Evolutionary conservation across 2,329 filamentous ascomycete species (phyloP).

Genomic region (Anisogramma anomala): DNA sequence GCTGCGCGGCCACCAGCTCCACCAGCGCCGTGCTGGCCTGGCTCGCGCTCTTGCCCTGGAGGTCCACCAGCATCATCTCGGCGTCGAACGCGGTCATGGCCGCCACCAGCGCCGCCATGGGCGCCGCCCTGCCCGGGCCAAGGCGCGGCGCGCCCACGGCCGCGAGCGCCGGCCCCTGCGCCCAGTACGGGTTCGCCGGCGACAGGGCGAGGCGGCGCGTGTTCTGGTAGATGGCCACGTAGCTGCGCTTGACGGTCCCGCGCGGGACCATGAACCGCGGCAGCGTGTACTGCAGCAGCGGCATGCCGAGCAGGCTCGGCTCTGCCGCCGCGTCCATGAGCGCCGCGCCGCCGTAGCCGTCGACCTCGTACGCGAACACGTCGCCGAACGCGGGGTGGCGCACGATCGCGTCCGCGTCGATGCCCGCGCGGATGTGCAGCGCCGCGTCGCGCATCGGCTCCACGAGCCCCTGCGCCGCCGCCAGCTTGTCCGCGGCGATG

Average conservation of each 20-base stretch:
- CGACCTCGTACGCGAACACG: conserved; percentile 70
- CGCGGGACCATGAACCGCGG: conserved; percentile 7
- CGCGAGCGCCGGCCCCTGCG: conserved; percentile 53
- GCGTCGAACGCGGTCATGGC: conserved; percentile 34
- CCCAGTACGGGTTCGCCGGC: conserved; percentile 67
- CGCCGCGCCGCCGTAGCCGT: conserved; percentile 56
- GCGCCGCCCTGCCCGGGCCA: conserved; percentile 47
- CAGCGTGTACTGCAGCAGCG: conserved; percentile 46
- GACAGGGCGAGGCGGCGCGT: conserved; percentile 69
- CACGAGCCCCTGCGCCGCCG: conserved; percentile 31
- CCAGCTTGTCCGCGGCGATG: conserved; percentile 22
- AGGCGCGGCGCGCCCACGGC: conserved; percentile 62
- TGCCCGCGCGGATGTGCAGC: conserved; percentile 51
- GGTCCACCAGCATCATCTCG: conserved; percentile 18
- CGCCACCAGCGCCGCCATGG: conserved; percentile 43
- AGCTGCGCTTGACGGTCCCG: conserved; percentile 23
- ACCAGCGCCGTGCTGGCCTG: conserved; percentile 13
- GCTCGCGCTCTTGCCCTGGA: conserved; percentile 18
- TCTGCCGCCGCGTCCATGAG: conserved; percentile 66
- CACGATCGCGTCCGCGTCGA: conserved; percentile 61
- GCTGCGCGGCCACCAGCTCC: conserved; percentile 24
- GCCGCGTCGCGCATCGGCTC: conserved; percentile 45
- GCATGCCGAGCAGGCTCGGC: conserved; percentile 52
- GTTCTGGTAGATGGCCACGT: conserved; percentile 61
- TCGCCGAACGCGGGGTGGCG: conserved; percentile 45